Evolutionary conservation across 352 stramenopile species (phyloP).

Genomic region (Phytopythium helicoides): DNA sequence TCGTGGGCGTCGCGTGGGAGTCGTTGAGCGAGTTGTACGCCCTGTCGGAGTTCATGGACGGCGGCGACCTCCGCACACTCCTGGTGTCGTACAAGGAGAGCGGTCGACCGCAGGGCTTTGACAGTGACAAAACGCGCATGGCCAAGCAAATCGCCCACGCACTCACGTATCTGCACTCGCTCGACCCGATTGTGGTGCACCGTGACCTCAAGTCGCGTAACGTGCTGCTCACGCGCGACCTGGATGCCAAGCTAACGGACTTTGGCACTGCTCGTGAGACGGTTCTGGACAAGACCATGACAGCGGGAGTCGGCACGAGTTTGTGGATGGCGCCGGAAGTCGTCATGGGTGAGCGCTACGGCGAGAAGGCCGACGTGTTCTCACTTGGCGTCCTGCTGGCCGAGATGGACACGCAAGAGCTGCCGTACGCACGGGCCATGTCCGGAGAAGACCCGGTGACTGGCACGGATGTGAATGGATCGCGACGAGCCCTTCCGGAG

Average conservation of each 20-base stretch:
- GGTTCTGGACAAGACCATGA: conserved; percentile 24
- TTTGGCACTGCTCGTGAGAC: conserved; percentile 26
- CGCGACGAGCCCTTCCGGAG: conserved; percentile 23
- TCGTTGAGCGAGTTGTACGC: conserved; percentile 38
- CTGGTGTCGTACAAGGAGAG: conserved; percentile 16
- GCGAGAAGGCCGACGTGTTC: too few relatives aligned
- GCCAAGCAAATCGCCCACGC: conserved; percentile 37
- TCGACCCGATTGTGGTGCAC: conserved; percentile 42
- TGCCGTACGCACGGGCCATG: conserved; percentile 31
- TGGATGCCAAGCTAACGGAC: conserved; percentile 44
- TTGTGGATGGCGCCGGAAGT: conserved; percentile 49
- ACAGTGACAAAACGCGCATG: conserved; percentile 31
- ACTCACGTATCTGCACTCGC: conserved; percentile 46
- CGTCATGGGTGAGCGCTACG: too few relatives aligned
- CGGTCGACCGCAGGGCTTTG: conserved; percentile 19
- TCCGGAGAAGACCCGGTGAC: background rate
- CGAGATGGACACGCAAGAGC: too few relatives aligned
- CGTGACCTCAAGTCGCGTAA: conserved; percentile 76
- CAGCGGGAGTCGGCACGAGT: conserved; percentile 28
- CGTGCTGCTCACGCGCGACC: conserved; percentile 33
- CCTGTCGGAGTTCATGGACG: conserved; percentile 49
- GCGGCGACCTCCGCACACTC: conserved; percentile 32
- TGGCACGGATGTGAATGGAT: conserved; percentile 5
- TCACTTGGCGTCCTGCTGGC: too few relatives aligned
- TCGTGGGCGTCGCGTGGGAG: conserved; percentile 44